Evolutionary conservation across 139 green algal genomes (phyloP), one percentile per base, ranked within the genome.

Genomic region (Yamagishiella unicocca): DNA sequence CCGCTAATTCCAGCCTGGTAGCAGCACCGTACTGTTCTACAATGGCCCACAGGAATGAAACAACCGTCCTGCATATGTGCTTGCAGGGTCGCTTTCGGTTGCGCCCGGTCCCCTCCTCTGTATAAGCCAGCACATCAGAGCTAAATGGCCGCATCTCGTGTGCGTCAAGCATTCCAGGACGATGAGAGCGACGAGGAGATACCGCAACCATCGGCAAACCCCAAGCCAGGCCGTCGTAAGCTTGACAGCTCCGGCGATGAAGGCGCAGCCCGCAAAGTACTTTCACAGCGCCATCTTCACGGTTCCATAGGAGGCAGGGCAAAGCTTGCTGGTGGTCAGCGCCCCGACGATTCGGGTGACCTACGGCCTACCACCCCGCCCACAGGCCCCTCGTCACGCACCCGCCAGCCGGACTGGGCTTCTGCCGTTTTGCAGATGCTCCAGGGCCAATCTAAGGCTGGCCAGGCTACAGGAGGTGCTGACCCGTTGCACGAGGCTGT

Each of bases 261-360:
- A 9, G 12, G 46, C n/a, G 9, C 38, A 1, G 19, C 25, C 4
- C 38, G 58, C 27, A 4, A 29, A 6, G 9, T 58, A 33, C 4
- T 35, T 10, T 8, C 12, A 35, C 35, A 45, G 4, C 35, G 46
- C 1, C 46, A 35, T 29, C 54, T 3, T 27, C 33, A 37, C 21
- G 12, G 31, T 50, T 58, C 77, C 12, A 58, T 58, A 22, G 54
- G 38, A 2, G 25, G 55, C 25, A 53, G 53, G 8, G 6, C 4
- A 3, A 53, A 70, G 9, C 25, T 38, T 9, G 12, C 10, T 21
- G 35, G 22, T 0, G 5, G 29, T 1, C 37, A 46, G 4, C 79
- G 79, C 10, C 61, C 35, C 10, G 79, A 85, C n/a, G 79, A 85
- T 0, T n/a, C 79, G 2, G 79, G 79, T 21, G 79, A 85, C 79